Evolutionary conservation across 2,329 filamentous ascomycete genomes (phyloP), one percentile per base, ranked within the genome.

Genomic region (Tetracladium maxilliforme): DNA sequence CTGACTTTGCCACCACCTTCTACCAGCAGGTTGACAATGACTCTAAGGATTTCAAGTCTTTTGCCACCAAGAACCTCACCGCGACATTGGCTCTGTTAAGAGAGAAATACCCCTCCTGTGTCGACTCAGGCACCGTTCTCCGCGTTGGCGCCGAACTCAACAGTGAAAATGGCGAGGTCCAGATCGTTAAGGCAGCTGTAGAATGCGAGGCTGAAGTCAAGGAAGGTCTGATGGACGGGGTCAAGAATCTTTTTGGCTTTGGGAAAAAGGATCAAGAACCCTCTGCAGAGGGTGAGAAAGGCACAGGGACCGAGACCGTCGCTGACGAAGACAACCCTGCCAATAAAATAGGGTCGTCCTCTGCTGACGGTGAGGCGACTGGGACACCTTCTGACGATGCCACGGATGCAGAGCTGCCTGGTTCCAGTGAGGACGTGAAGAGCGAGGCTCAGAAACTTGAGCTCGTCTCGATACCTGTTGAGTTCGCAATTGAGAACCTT

Each of bases 231-330:
- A 80, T 94, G 23, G 87, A 93, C 43, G 86, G 83, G 21, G 82
- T 95, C 36, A 98, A 98, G 63, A 92, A 86, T 35, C 69, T 94
- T 33, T 92, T 98, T 44, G 90, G 90, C 6, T 86, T 95, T 45
- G 90, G 87, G 54, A 92, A 92, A 54, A 78, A 79, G 16, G 80
- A 87, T 28, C 79, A 93, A 51, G 64, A 67, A n/a, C 29, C 40
- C 19, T 39, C 42, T 6, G 28, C 33, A 6, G 37, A 41, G 18
- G 39, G 41, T 18, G 23, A 30, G 5, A 36, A 39, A 19, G 31
- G 16, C 13, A 14, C 26, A 8, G 40, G 33, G 21, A n/a, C 34
- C 25, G 21, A 43, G 29, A 14, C 37, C 10, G 13, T 46, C 39
- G 10, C 41, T 21, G 16, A 26, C 36, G 7, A 47, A 25, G 15